A percentile compares a stretch with the other conserved stretches of the same genome.
Conservation (phyloP, 208 protist species). For the Wallacemonas sp. region DNA sequence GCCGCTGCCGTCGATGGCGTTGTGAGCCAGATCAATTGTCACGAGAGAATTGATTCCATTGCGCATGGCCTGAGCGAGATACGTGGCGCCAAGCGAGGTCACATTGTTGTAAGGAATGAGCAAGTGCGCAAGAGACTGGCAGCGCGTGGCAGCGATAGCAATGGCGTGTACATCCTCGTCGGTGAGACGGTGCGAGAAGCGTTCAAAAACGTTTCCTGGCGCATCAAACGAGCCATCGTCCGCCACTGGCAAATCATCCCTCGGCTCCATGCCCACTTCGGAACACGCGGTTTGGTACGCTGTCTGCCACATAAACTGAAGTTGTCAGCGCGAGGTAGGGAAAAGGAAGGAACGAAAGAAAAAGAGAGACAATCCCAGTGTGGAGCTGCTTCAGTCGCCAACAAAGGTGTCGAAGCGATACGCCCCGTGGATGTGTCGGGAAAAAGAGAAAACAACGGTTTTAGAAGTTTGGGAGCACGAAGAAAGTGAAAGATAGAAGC, state of each 20-base stretch:
- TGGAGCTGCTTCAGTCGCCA: too few species aligned
- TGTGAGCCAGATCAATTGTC: constrained; percentile 59
- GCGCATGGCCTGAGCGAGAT: constrained; percentile 45
- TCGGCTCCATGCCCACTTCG: constrained; percentile 30
- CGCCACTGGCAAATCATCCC: constrained; percentile 36
- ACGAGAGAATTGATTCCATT: constrained; percentile 33
- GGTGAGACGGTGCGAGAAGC: constrained; percentile 53
- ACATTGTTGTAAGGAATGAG: constrained; percentile 73
- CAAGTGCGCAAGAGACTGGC: constrained; percentile 32
- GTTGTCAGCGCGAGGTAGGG: background rate
- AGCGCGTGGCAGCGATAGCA: constrained; percentile 20
- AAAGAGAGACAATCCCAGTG: constrained; percentile 8
- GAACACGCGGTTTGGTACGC: constrained; percentile 46
- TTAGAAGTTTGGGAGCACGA: too few species aligned
- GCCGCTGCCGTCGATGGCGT: constrained; percentile 48
- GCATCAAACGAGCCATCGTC: constrained; percentile 28
- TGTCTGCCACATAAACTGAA: constrained; percentile 69
- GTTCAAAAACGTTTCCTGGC: constrained; percentile 60
- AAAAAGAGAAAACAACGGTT: too few species aligned
- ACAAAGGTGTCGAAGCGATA: too few species aligned
- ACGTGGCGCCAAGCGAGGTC: constrained; percentile 31
- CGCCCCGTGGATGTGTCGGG: too few species aligned
- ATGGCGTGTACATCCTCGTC: constrained; percentile 66
- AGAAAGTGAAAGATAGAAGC: too few species aligned
- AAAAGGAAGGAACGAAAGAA: background rate